These are phyloP conservation scores for Lactuca sativa DNA, from an alignment of 129 eudicot species.

Conservation along the genomic window DNA sequence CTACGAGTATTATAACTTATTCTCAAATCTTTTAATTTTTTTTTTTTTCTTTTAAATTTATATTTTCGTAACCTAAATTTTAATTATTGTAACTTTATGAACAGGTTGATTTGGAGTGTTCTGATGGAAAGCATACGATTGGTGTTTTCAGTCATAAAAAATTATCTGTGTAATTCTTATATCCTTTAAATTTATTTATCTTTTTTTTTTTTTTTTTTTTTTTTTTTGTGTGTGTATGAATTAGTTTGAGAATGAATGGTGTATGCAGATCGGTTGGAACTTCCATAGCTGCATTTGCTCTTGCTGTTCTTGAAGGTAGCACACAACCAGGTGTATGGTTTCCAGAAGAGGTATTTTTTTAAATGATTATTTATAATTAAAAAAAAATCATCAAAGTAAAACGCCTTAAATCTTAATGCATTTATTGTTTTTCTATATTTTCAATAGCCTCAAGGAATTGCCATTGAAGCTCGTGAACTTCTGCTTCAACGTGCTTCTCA, in stretches of 20 bases:
- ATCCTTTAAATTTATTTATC: too few species aligned
- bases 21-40: not conserved
- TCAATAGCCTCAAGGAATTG: constrained; percentile 78
- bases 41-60: not conserved
- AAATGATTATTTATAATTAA: not conserved
- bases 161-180: constrained; percentile 56
- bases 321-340: constrained; percentile 98
- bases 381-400: not conserved
- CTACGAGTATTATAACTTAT: constrained; percentile 53
- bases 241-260: constrained; percentile 3
- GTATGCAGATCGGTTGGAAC: constrained; percentile 80
- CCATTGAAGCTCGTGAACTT: constrained; percentile 78
- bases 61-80: not conserved
- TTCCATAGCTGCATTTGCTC: constrained; percentile 86
- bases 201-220: too few species aligned
- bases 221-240: not conserved
- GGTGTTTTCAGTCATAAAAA: constrained; percentile 83
- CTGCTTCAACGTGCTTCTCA: constrained; percentile 82
- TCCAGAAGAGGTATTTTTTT: constrained; percentile 80
- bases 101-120: constrained; percentile 93
- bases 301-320: constrained; percentile 87
- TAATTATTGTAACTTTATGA: constrained; percentile 21
- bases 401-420: not conserved
- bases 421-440: constrained; percentile 9
- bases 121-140: constrained; percentile 66